Conservation (phyloP, 2,329 filamentous ascomycete genomes). For the Fusarium zealandicum region DNA sequence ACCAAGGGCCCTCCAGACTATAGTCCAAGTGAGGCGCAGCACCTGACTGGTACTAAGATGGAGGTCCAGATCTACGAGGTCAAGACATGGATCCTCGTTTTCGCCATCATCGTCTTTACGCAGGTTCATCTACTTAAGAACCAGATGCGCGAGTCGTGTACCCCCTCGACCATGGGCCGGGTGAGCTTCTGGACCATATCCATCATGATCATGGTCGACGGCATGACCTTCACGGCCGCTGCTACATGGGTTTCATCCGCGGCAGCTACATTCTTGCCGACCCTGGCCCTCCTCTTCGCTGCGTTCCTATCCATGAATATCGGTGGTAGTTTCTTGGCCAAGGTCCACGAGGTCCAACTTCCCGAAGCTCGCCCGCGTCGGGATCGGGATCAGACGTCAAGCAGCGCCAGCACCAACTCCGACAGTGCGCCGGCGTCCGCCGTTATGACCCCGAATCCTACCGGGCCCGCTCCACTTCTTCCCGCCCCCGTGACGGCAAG, state of each 20-base stretch:
- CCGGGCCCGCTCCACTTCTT: slow-evolving; percentile 44
- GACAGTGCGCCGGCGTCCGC: slow-evolving; percentile 33
- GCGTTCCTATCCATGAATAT: slow-evolving; percentile 65
- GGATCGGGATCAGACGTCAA: slow-evolving; percentile 41
- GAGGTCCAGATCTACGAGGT: slow-evolving; percentile 65
- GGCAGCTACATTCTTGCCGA: slow-evolving; percentile 63
- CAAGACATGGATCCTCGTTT: slow-evolving; percentile 65
- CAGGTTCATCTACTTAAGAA: slow-evolving; percentile 68
- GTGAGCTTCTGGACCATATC: slow-evolving; percentile 70
- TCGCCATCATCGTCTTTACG: slow-evolving; percentile 63
- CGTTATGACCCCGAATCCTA: slow-evolving; percentile 38
- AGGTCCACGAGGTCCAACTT: slow-evolving; percentile 65
- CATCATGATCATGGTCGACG: slow-evolving; percentile 69
- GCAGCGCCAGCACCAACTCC: slow-evolving; percentile 19
- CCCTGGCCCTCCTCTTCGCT: slow-evolving; percentile 59
- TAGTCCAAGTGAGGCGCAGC: slow-evolving; percentile 57
- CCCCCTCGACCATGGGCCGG: slow-evolving; percentile 71
- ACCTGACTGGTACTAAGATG: slow-evolving; percentile 67
- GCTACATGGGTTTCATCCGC: slow-evolving; percentile 64
- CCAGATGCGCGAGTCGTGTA: slow-evolving; percentile 72
- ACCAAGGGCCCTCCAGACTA: slow-evolving; percentile 68
- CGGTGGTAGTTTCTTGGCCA: slow-evolving; percentile 64
- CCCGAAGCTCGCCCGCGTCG: slow-evolving; percentile 62
- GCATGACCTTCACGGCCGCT: slow-evolving; percentile 64
- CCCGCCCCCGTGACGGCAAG: slow-evolving; percentile 52